phyloP scores from a whole-genome alignment of 2,329 filamentous ascomycete species.

The Paradendryphiella salina region DNA sequence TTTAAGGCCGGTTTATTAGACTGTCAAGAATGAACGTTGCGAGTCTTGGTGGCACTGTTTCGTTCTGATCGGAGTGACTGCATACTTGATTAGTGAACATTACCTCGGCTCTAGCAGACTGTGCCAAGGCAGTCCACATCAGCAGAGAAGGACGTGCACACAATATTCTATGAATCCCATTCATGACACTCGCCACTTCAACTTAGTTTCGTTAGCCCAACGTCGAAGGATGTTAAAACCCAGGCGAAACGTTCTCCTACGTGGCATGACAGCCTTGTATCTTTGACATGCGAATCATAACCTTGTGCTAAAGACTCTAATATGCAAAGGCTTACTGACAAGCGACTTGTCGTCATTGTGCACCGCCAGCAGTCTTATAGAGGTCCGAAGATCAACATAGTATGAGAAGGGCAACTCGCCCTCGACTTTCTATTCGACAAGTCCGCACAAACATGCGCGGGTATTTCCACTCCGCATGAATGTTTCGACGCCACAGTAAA shows the following conservation, averaged over 20 bases:
- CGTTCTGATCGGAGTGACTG: neutral
- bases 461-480: neutral
- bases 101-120: neutral
- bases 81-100: conserved; percentile 1
- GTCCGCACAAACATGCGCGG: neutral
- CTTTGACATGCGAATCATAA: neutral
- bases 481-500: neutral
- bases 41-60: neutral
- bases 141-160: neutral
- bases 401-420: neutral
- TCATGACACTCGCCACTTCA: neutral
- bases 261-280: neutral
- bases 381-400: neutral
- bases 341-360: neutral
- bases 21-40: neutral
- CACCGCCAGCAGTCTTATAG: neutral
- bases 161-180: neutral
- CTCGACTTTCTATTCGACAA: neutral
- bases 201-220: neutral
- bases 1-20: neutral
- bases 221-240: neutral
- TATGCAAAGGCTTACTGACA: neutral
- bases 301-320: neutral
- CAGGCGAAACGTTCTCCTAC: neutral
- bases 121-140: neutral